Conservation (phyloP, 1,284 basidiomycete genomes). For the Laetiporus sulphureus region DNA sequence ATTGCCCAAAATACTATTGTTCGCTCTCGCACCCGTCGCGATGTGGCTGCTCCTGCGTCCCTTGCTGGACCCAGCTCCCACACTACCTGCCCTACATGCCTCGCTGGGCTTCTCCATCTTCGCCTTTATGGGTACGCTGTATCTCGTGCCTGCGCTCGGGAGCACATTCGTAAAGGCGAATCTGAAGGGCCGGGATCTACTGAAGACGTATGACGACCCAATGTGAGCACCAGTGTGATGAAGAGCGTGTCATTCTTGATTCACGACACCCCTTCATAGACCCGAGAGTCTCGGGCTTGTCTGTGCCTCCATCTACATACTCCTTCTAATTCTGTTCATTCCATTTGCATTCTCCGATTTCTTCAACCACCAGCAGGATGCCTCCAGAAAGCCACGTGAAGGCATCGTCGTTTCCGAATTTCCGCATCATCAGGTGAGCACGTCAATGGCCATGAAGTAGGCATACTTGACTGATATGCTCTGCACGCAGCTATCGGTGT, state of each 20-base stretch:
- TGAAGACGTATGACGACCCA: constrained; percentile 67
- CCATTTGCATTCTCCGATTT: constrained; percentile 83
- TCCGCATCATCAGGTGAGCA: constrained; percentile 78
- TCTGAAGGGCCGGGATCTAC: constrained; percentile 73
- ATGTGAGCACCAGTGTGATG: constrained; percentile 76
- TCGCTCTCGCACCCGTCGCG: constrained; percentile 56
- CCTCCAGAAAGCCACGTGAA: constrained; percentile 37
- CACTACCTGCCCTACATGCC: constrained; percentile 63
- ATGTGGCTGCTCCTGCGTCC: constrained; percentile 66
- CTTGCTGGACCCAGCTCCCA: constrained; percentile 57
- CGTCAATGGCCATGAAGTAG: background rate
- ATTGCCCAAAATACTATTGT: constrained; percentile 45
- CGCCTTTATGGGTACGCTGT: constrained; percentile 67
- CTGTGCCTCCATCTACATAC: constrained; percentile 85
- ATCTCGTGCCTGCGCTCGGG: constrained; percentile 70
- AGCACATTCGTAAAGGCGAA: constrained; percentile 71
- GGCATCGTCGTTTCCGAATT: constrained; percentile 68
- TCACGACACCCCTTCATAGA: too few relatives aligned
- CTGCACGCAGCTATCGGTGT: constrained; percentile 69
- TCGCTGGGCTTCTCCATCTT: constrained; percentile 78
- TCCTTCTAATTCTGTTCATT: constrained; percentile 80
- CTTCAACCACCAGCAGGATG: constrained; percentile 41
- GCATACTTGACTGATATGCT: constrained; percentile 2
- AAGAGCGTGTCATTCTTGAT: too few relatives aligned
- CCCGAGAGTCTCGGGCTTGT: constrained; percentile 93